Evolutionary conservation across 495 filamentous ascomycete species (phyloP).

Genomic region (Parathielavia hyrcaniae): DNA sequence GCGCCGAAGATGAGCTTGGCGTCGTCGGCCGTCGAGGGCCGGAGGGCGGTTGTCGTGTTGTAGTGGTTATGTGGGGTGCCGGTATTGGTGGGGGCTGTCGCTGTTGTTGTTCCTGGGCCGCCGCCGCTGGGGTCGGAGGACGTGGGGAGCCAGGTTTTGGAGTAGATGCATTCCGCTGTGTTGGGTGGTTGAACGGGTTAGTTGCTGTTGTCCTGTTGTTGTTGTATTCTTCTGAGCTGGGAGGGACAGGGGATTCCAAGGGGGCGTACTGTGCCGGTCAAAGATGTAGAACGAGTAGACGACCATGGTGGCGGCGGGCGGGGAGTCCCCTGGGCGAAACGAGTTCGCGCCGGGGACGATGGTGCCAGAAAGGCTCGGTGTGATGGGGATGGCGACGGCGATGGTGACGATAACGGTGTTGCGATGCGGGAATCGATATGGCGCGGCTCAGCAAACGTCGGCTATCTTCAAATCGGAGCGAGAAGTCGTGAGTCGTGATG

Average conservation of each 20-base stretch:
- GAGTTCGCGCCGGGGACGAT: conserved; percentile 14
- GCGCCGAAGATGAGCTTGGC: conserved; percentile 96
- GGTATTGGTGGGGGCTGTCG: conserved; percentile 25
- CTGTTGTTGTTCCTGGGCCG: conserved; percentile 26
- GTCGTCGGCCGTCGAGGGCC: conserved; percentile 65
- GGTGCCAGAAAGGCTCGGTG: neutral
- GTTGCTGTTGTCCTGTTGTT: conserved; percentile 10
- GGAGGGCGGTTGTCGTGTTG: conserved; percentile 5
- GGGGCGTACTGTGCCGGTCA: conserved; percentile 78
- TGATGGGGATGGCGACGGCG: neutral
- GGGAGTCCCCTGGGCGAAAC: conserved; percentile 14
- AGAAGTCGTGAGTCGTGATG: neutral
- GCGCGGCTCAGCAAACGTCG: neutral
- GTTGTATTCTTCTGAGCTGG: neutral
- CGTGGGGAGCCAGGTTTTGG: conserved; percentile 50
- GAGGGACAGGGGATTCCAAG: conserved; percentile 2
- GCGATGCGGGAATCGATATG: neutral
- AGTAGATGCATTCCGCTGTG: conserved; percentile 92
- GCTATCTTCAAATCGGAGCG: conserved; percentile 11
- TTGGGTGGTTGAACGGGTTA: neutral
- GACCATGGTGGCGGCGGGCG: conserved; percentile 53
- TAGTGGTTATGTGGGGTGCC: conserved; percentile 22
- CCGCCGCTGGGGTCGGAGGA: conserved; percentile 24
- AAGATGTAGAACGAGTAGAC: conserved; percentile 99
- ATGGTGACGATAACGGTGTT: neutral